A percentile compares a stretch with the other conserved stretches of the same genome.
phyloP scores from a whole-genome alignment of 495 filamentous ascomycete species.

The Aspergillus hancockii region DNA sequence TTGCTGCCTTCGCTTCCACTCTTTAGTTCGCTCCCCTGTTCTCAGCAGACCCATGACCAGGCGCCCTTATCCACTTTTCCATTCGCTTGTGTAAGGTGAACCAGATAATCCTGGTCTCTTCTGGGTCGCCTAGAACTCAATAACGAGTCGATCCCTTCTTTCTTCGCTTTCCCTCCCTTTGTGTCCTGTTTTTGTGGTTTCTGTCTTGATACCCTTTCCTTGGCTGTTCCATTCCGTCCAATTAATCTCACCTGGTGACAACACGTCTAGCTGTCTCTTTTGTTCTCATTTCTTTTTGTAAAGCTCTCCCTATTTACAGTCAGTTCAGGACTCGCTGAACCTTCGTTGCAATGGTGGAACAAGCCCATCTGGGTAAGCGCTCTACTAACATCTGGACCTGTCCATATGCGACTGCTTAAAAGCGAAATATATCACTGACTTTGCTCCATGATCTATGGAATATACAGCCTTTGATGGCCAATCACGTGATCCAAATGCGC shows the following conservation, averaged over 20 bases:
- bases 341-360: background rate
- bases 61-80: background rate
- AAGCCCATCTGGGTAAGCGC: background rate
- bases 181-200: background rate
- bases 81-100: background rate
- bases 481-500: conserved; percentile 27
- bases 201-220: background rate
- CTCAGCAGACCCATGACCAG: background rate
- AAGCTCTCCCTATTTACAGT: background rate
- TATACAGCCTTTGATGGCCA: conserved; percentile 15
- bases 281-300: background rate
- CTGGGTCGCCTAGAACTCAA: background rate
- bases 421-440: conserved; percentile 3
- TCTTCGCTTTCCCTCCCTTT: background rate
- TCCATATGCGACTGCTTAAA: conserved; percentile 1
- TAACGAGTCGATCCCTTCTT: background rate
- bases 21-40: background rate
- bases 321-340: background rate
- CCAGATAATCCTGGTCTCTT: background rate
- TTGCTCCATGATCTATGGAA: conserved; percentile 1
- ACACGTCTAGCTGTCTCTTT: background rate
- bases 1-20: conserved; percentile 3
- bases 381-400: background rate
- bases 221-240: background rate
- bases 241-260: background rate